Evolutionary conservation across 768 basidiomycete genomes (phyloP).

Genomic region (Amanita pseudoporphyria): DNA sequence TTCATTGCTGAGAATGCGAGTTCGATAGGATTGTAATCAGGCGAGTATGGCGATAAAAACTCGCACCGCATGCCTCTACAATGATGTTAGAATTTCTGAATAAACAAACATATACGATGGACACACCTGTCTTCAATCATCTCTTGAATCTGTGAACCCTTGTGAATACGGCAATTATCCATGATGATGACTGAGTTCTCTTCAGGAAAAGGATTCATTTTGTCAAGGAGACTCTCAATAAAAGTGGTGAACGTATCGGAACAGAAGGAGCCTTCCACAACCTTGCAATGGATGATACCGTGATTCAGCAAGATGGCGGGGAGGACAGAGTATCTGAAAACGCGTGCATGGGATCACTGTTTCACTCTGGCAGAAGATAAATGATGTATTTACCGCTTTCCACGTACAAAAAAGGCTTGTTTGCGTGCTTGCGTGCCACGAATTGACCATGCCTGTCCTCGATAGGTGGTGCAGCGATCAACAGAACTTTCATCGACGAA

Average conservation of each 20-base stretch:
- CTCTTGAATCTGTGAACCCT: slow-evolving; percentile 8
- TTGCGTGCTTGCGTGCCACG: no score
- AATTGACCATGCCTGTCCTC: no score
- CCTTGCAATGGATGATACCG: slow-evolving; percentile 17
- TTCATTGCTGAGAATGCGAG: slow-evolving; percentile 8
- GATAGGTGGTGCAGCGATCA: no score
- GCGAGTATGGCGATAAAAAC: slow-evolving; percentile 8
- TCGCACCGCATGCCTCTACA: slow-evolving; percentile 2
- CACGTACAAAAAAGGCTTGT: no score
- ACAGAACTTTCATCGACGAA: no score
- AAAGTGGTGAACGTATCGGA: slow-evolving; percentile 15
- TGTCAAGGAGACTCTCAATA: slow-evolving; percentile 15
- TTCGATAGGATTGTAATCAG: slow-evolving; percentile 9
- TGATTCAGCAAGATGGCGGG: no score
- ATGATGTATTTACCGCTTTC: no score
- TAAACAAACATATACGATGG: background rate
- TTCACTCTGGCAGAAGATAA: no score
- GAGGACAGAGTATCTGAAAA: no score
- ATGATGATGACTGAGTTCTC: slow-evolving; percentile 23
- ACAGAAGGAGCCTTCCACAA: slow-evolving; percentile 19
- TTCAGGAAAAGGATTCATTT: slow-evolving; percentile 24
- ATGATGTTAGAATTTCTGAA: no score
- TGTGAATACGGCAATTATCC: slow-evolving; percentile 21
- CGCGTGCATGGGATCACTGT: no score
- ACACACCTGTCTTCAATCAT: slow-evolving; percentile 9